Conservation (phyloP, 2,329 filamentous ascomycete species). For the Botrytis aclada region DNA sequence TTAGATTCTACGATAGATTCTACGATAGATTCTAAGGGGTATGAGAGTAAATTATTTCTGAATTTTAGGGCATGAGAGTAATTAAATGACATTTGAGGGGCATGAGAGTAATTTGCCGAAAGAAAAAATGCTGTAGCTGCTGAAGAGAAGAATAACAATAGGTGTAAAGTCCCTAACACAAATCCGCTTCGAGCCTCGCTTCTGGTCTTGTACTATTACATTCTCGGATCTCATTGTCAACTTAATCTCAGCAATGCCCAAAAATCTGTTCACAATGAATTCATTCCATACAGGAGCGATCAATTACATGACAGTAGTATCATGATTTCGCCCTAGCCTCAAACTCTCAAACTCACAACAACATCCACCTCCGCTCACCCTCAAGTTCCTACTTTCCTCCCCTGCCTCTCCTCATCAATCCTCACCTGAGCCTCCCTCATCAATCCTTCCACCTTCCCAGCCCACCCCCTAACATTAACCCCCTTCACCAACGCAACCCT, state of each 20-base stretch:
- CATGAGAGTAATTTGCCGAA: no score
- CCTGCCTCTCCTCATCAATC: slow-evolving; percentile 14
- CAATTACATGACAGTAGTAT: neutral
- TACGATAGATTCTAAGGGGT: no score
- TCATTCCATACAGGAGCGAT: neutral
- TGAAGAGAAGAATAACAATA: neutral
- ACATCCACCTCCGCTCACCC: accelerated
- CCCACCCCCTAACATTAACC: slow-evolving; percentile 22
- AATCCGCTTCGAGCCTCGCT: neutral
- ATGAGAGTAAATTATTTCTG: no score
- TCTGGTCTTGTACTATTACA: neutral
- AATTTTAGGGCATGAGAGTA: no score
- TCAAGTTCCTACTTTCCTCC: neutral
- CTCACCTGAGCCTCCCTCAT: slow-evolving; percentile 20
- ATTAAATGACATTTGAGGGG: no score
- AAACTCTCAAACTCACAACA: neutral
- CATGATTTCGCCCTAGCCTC: neutral
- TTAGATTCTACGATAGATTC: no score
- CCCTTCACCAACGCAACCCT: slow-evolving; percentile 24
- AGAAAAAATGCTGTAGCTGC: neutral
- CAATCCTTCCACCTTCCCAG: slow-evolving; percentile 14
- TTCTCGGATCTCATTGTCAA: neutral
- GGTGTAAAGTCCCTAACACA: neutral
- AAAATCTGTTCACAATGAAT: neutral
- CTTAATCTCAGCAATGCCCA: neutral